phyloP scores from a whole-genome alignment of 1,139 yeast genomes.

The Candida tropicalis region DNA sequence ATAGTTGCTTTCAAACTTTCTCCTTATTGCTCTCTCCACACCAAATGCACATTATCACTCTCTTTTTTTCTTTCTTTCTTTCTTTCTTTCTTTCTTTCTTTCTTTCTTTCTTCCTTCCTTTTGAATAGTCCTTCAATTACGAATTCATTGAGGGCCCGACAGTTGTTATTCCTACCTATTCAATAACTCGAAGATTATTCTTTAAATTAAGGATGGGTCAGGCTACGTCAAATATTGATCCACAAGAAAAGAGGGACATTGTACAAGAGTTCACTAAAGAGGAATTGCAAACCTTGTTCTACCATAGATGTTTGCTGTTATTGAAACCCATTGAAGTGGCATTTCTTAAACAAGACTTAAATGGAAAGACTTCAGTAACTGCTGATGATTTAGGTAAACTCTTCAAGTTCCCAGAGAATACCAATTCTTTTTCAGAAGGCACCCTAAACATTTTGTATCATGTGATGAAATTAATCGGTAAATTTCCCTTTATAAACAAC shows the following conservation, averaged over 20 bases:
- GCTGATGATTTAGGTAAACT: constrained; percentile 8
- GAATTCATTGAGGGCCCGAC: too few species aligned
- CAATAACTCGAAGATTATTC: not conserved
- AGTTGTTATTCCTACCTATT: not conserved
- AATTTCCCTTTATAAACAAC: constrained; percentile 32
- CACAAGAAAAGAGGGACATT: constrained; percentile 1
- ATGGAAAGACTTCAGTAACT: not conserved
- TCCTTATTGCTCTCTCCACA: not conserved
- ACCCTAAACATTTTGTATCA: constrained; percentile 29
- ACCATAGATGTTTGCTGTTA: constrained; percentile 21
- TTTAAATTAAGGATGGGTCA: constrained; percentile 21
- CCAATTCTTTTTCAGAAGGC: too few species aligned
- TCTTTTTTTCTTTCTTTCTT: not conserved
- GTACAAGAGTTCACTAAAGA: constrained; percentile 22
- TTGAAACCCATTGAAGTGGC: constrained; percentile 29
- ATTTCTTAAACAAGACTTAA: constrained; percentile 8
- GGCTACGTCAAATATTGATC: constrained; percentile 19
- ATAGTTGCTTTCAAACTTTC: constrained; percentile 1
- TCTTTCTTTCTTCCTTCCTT: not conserved
- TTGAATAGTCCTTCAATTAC: not conserved
- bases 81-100: not conserved
- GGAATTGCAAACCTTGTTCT: constrained; percentile 25
- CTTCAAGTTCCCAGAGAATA: constrained; percentile 9
- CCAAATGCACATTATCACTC: not conserved
- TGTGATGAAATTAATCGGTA: constrained; percentile 30